Evolutionary conservation across 176 grass and related monocot species (phyloP), one percentile per base, ranked within the genome.

Genomic region (Oryza rufipogon): DNA sequence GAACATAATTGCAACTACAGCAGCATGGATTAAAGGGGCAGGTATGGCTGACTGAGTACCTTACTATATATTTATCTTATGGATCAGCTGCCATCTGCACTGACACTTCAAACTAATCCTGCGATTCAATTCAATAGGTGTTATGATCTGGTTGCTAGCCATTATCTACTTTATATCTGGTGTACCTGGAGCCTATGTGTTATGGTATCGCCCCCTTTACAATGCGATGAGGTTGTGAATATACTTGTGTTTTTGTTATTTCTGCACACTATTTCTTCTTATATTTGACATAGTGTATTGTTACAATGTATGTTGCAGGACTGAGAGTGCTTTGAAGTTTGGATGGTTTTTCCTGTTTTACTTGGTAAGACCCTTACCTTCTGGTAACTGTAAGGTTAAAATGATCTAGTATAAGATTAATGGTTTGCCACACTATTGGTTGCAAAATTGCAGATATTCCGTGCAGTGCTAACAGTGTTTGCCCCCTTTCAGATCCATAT

Each of bases 171-270:
- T 98, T 70, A 81, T 98, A 64, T 89, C 93, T 51, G 96, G 96
- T 90, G 89, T 93, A 52, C 96, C 96, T 72, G 93, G 91, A 72
- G 96, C 93, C 15, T 98, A 88, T 81, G 73, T 98, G 63, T 80
- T 98, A 67, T 98, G 96, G 96, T 98, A 98, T 81, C 77, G 89
- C n/a, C 96, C 96, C 11, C 96, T 98, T 85, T 98, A 98, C 74
- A 92, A 92, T 69, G 93, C 93, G 2, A 98, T 98, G 93, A 95
- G 96, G 96, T 97, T 66, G 64, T 70, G 42, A 54, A 48, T 70
- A 75, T 30, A 68, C 74, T 68, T 83, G 13, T 58, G 30, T 25
- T 41, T 54, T 77, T 52, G 25, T 44, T 88, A 64, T 83, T 68
- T 22, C 33, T 79, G 56, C 32, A 39, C 11, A 58, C 68, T 58